phyloP scores from a whole-genome alignment of 2,329 filamentous ascomycete genomes.

The Calonectria leucothoes region DNA sequence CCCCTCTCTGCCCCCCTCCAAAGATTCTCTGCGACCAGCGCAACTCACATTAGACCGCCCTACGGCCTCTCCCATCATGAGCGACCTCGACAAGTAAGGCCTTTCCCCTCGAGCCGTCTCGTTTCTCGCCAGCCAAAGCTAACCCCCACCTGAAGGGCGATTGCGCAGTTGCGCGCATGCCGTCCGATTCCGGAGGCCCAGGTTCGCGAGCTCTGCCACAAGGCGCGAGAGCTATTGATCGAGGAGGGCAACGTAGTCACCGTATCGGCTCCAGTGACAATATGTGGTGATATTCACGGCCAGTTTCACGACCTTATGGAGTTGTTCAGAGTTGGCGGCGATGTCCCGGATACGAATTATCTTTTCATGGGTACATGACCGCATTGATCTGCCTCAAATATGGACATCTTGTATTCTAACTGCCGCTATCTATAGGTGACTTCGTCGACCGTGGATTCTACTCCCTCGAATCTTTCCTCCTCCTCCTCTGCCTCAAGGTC shows the following conservation, averaged over 20 bases:
- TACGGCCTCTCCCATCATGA: conserved; percentile 67
- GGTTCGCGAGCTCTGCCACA: conserved; percentile 97
- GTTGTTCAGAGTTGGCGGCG: conserved; percentile 91
- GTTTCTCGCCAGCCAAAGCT: conserved; percentile 22
- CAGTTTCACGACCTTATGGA: conserved; percentile 99
- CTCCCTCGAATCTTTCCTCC: conserved; percentile 94
- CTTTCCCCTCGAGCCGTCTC: background rate
- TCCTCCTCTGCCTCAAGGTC: conserved; percentile 95
- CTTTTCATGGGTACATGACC: conserved; percentile 85
- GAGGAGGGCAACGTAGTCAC: conserved; percentile 98
- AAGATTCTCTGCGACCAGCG: conserved; percentile 34
- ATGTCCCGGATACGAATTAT: conserved; percentile 96
- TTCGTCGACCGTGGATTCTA: conserved; percentile 99
- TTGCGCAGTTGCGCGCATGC: conserved; percentile 94
- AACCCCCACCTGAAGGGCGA: conserved; percentile 71
- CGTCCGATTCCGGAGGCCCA: conserved; percentile 95
- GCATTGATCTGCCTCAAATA: background rate
- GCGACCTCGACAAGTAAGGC: conserved; percentile 89
- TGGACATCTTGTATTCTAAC: background rate
- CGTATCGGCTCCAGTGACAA: conserved; percentile 95
- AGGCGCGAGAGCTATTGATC: conserved; percentile 93
- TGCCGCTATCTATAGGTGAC: conserved; percentile 69
- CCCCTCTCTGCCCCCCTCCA: conserved; percentile 6
- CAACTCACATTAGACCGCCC: conserved; percentile 32
- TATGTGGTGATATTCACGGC: conserved; percentile 97